Percentiles rank a stretch among this genome's conserved stretches.
Evolutionary conservation across 2,329 filamentous ascomycete species (phyloP).

Genomic region (Epicoccum sorghinum): DNA sequence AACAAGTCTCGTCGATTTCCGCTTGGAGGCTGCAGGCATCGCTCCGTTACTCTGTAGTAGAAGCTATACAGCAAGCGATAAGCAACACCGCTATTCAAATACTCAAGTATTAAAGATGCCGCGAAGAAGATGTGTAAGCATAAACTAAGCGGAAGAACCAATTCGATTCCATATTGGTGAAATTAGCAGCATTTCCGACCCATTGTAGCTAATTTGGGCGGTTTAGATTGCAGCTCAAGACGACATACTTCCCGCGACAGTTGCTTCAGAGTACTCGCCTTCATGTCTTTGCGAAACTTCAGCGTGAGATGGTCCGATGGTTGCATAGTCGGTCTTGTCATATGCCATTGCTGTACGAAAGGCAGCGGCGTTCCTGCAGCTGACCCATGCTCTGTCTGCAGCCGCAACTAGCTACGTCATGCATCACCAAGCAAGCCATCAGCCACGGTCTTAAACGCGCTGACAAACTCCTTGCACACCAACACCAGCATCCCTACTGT

Average conservation of each 20-base stretch:
- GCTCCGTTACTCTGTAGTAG: neutral
- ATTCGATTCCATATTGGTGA: slow-evolving; percentile 18
- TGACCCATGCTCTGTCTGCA: slow-evolving; percentile 15
- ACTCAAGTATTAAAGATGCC: neutral
- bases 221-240: slow-evolving; percentile 7
- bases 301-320: neutral
- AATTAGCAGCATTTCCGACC: slow-evolving; percentile 28
- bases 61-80: neutral
- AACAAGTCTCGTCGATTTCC: neutral
- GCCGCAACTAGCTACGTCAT: slow-evolving; percentile 5
- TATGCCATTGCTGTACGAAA: neutral
- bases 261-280: neutral
- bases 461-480: slow-evolving; percentile 38
- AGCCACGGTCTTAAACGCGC: slow-evolving; percentile 15
- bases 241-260: slow-evolving; percentile 12
- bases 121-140: slow-evolving; percentile 34
- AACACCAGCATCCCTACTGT: slow-evolving; percentile 27
- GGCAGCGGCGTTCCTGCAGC: slow-evolving; percentile 17
- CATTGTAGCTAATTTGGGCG: slow-evolving; percentile 30
- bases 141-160: slow-evolving; percentile 27
- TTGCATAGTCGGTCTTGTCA: neutral
- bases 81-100: neutral
- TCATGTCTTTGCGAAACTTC: neutral
- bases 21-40: neutral
- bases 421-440: neutral